Conservation (phyloP, 1,284 basidiomycete species). For the Rhodotorula sp. region DNA sequence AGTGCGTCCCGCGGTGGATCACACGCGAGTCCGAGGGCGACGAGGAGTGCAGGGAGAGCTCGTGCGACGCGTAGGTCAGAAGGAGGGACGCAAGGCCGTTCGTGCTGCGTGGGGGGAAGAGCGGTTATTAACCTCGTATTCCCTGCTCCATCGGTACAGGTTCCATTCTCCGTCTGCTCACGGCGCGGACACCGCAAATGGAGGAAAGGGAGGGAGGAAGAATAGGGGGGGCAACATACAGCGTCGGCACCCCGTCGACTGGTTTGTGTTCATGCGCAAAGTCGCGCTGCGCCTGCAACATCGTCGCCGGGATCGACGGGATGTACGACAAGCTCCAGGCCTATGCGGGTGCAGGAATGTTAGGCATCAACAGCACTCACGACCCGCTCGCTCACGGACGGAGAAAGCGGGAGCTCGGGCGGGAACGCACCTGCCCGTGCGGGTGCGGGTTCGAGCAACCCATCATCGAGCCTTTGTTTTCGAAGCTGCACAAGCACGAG, state of each 20-base stretch:
- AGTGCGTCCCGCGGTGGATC: constrained; percentile 71
- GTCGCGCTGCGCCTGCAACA: constrained; percentile 56
- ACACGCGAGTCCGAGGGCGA: constrained; percentile 55
- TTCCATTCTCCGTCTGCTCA: no score
- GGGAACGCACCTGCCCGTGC: constrained; percentile 71
- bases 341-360: no score
- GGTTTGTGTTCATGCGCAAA: constrained; percentile 53
- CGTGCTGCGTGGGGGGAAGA: constrained; percentile 54
- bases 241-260: constrained; percentile 20
- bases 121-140: constrained; percentile 59
- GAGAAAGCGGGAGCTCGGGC: no score
- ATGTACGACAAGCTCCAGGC: constrained; percentile 62
- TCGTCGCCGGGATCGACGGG: constrained; percentile 55
- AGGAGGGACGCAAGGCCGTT: constrained; percentile 71
- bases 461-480: constrained; percentile 97
- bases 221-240: constrained; percentile 23
- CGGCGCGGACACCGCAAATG: no score
- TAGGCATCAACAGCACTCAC: no score
- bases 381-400: no score
- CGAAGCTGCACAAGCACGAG: no score
- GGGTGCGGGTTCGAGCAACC: constrained; percentile 95
- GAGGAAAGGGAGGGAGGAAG: no score
- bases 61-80: constrained; percentile 79
- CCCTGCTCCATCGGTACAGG: no score
- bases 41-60: constrained; percentile 58